phyloP scores from a whole-genome alignment of 1,139 yeast species.

The Scheffersomyces segobiensis region DNA sequence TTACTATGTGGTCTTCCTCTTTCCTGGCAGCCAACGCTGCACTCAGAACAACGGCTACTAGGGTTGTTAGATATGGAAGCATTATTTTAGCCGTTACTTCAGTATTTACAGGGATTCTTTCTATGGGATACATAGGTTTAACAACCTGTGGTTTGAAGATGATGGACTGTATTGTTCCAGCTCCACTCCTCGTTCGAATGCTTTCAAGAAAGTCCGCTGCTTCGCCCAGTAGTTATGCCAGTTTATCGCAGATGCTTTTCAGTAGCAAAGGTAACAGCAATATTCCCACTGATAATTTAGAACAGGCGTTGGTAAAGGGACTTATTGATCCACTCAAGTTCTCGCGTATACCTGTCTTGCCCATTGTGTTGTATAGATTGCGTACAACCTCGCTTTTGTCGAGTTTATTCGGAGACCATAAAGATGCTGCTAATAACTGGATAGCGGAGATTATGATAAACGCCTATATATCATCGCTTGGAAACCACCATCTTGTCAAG shows the following conservation, averaged over 20 bases:
- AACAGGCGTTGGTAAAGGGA: slow-evolving; percentile 36
- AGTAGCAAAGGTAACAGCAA: slow-evolving; percentile 19
- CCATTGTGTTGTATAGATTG: slow-evolving; percentile 41
- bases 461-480: slow-evolving; percentile 41
- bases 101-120: slow-evolving; percentile 43
- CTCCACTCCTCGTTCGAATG: slow-evolving; percentile 31
- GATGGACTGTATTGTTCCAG: slow-evolving; percentile 40
- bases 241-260: slow-evolving; percentile 19
- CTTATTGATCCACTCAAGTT: slow-evolving; percentile 42
- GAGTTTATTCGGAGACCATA: slow-evolving; percentile 22
- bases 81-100: slow-evolving; percentile 39
- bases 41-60: slow-evolving; percentile 20
- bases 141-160: slow-evolving; percentile 43
- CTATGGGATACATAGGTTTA: slow-evolving; percentile 44
- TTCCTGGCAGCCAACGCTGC: slow-evolving; percentile 24
- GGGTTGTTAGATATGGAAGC: slow-evolving; percentile 32
- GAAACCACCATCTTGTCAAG: slow-evolving; percentile 33
- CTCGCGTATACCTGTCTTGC: slow-evolving; percentile 42
- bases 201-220: slow-evolving; percentile 17
- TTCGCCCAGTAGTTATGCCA: slow-evolving; percentile 6
- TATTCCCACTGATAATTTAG: slow-evolving; percentile 26
- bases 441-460: slow-evolving; percentile 36
- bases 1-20: slow-evolving; percentile 33
- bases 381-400: slow-evolving; percentile 36
- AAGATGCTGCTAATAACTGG: slow-evolving; percentile 19